A percentile compares a stretch with the other conserved stretches of the same genome.
Evolutionary conservation across 139 green algal species (phyloP).

Genomic region (Chlorella ohadii): DNA sequence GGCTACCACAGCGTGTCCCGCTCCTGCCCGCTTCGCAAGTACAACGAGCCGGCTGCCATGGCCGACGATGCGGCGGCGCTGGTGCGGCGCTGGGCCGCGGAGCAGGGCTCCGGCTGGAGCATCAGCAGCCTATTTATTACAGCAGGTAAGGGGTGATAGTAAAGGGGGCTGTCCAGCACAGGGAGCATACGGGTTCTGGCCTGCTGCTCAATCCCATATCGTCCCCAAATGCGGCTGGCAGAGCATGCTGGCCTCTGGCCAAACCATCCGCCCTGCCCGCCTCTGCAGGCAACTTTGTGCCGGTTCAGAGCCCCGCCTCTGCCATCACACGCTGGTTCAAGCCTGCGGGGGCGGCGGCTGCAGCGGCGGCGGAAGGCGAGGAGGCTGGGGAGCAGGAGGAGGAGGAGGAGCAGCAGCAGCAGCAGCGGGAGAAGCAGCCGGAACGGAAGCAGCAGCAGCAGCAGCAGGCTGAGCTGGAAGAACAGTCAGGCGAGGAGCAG

Average conservation of each 20-base stretch:
- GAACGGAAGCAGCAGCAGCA: neutral
- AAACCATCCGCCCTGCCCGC: no score
- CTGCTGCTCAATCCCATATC: no score
- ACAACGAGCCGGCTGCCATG: slow-evolving; percentile 45
- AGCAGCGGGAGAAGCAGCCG: neutral
- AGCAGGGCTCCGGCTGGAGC: slow-evolving; percentile 47
- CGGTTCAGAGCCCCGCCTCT: slow-evolving; percentile 51
- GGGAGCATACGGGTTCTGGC: no score
- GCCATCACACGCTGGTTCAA: slow-evolving; percentile 62
- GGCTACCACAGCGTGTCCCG: slow-evolving; percentile 34
- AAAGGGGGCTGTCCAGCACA: no score
- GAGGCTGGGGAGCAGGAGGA: neutral
- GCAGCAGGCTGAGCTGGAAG: neutral
- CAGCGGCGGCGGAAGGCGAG: neutral
- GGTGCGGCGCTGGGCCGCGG: slow-evolving; percentile 48
- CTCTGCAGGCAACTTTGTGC: slow-evolving; percentile 59
- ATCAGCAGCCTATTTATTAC: slow-evolving; percentile 54
- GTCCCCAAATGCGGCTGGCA: no score
- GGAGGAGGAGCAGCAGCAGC: neutral
- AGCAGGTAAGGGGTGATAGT: neutral
- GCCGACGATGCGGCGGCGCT: slow-evolving; percentile 66
- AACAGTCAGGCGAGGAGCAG: neutral
- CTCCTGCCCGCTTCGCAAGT: slow-evolving; percentile 53
- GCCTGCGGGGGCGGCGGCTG: neutral
- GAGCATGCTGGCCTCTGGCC: no score